These are phyloP conservation scores for Hippophae tibetana DNA, from an alignment of 306 rosid genomes.

Conservation along the genomic window DNA sequence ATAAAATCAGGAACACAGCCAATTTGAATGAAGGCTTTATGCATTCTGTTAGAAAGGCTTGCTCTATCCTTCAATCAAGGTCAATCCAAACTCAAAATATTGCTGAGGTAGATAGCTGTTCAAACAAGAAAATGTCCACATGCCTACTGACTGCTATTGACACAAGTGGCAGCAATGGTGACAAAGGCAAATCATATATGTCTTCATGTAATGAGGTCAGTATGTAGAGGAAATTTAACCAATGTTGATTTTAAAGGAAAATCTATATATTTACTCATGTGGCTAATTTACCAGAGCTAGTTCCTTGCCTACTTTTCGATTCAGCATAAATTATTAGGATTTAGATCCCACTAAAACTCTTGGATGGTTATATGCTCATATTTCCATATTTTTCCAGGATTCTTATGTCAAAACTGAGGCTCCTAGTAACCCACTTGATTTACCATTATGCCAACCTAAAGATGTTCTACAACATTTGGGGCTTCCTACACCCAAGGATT, in stretches of 20 bases:
- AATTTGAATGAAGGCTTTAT: slow-evolving; percentile 43
- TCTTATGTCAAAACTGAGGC: slow-evolving; percentile 41
- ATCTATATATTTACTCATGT: background rate
- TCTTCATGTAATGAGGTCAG: slow-evolving; percentile 59
- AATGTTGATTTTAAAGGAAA: slow-evolving; percentile 3
- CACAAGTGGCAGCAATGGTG: slow-evolving; percentile 38
- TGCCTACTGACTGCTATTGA: slow-evolving; percentile 36
- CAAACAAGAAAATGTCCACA: slow-evolving; percentile 43
- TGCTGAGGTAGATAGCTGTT: slow-evolving; percentile 49
- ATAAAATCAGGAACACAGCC: slow-evolving; percentile 57
- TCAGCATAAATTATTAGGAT: too few species aligned
- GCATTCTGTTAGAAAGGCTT: slow-evolving; percentile 64
- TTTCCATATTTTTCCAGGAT: slow-evolving; percentile 41
- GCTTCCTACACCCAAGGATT: slow-evolving; percentile 60
- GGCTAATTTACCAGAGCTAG: too few species aligned
- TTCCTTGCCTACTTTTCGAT: too few species aligned
- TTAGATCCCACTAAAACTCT: too few species aligned
- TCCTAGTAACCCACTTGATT: slow-evolving; percentile 52
- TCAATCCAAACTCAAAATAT: slow-evolving; percentile 42
- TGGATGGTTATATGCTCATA: slow-evolving; percentile 10
- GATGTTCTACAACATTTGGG: slow-evolving; percentile 54
- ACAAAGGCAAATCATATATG: slow-evolving; percentile 39
- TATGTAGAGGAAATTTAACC: slow-evolving; percentile 16
- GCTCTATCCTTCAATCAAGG: slow-evolving; percentile 57
- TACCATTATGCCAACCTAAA: slow-evolving; percentile 49